Evolutionary conservation across 2,329 filamentous ascomycete genomes (phyloP).

Genomic region (Diaporthe citriasiana): DNA sequence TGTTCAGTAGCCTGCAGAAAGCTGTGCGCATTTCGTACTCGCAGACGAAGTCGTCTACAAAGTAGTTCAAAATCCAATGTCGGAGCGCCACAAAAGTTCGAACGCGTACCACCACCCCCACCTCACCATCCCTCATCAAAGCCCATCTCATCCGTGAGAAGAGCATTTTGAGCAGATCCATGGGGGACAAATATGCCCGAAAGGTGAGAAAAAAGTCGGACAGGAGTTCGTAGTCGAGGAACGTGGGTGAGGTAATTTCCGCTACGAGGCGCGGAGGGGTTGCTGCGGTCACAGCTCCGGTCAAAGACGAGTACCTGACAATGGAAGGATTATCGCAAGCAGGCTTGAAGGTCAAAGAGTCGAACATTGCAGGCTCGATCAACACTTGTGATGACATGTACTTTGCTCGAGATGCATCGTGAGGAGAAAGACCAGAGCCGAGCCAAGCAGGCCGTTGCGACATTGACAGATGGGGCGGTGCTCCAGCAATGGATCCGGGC

Average conservation of each 20-base stretch:
- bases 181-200: conserved; percentile 84
- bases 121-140: conserved; percentile 82
- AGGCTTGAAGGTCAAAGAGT: conserved; percentile 83
- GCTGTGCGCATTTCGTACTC: conserved; percentile 79
- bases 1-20: conserved; percentile 87
- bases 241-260: conserved; percentile 95
- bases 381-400: conserved; percentile 64
- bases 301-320: conserved; percentile 82
- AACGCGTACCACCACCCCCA: conserved; percentile 93
- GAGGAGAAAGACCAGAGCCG: conserved; percentile 57
- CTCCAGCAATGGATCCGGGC: conserved; percentile 56
- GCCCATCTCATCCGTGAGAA: conserved; percentile 91
- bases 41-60: conserved; percentile 90
- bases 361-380: conserved; percentile 84
- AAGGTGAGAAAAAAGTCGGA: conserved; percentile 99
- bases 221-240: conserved; percentile 95
- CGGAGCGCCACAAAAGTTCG: conserved; percentile 94
- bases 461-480: conserved; percentile 51
- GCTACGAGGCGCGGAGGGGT: conserved; percentile 92
- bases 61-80: conserved; percentile 99
- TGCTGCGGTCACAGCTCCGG: conserved; percentile 85
- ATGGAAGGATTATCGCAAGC: conserved; percentile 82
- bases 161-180: conserved; percentile 85
- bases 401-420: conserved; percentile 56
- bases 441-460: conserved; percentile 50